Conservation (phyloP, 768 basidiomycete genomes). For the Lepiota venenata region DNA sequence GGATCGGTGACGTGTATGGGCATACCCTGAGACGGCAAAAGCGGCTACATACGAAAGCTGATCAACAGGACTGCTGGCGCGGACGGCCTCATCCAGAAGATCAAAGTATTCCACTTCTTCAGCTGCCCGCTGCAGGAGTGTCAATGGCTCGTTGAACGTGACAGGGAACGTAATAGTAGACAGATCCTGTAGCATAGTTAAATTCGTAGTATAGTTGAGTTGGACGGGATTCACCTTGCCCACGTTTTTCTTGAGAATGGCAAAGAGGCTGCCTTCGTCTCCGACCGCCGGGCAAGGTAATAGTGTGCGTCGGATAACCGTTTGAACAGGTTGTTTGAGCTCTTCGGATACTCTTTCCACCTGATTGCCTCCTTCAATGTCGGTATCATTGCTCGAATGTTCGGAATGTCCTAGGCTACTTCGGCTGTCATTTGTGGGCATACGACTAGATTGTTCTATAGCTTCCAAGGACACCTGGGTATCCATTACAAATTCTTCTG, state of each 20-base stretch:
- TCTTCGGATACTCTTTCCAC: conserved; percentile 8
- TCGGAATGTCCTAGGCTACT: conserved; percentile 37
- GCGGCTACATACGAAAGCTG: conserved; percentile 77
- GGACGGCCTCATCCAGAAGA: conserved; percentile 64
- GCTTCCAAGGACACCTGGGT: conserved; percentile 35
- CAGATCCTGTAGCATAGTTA: conserved; percentile 52
- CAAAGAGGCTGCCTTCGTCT: conserved; percentile 81
- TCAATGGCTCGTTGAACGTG: conserved; percentile 86
- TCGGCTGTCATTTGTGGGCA: conserved; percentile 34
- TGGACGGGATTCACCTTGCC: conserved; percentile 56
- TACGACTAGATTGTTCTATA: conserved; percentile 34
- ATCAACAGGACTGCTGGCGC: conserved; percentile 53
- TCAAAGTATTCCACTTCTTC: conserved; percentile 82
- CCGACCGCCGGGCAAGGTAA: conserved; percentile 59
- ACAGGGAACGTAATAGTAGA: conserved; percentile 85
- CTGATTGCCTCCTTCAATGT: conserved; percentile 35
- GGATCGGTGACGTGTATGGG: conserved; percentile 74
- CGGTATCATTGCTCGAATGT: conserved; percentile 53
- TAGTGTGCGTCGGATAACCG: conserved; percentile 47
- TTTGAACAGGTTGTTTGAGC: conserved; percentile 16
- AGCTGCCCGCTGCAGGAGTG: conserved; percentile 75
- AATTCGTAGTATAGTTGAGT: conserved; percentile 1
- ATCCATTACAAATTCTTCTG: conserved; percentile 70
- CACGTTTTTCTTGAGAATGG: conserved; percentile 84
- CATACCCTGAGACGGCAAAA: conserved; percentile 82